Conservation (phyloP, 2,329 filamentous ascomycete species). For the Zasmidium cellare region DNA sequence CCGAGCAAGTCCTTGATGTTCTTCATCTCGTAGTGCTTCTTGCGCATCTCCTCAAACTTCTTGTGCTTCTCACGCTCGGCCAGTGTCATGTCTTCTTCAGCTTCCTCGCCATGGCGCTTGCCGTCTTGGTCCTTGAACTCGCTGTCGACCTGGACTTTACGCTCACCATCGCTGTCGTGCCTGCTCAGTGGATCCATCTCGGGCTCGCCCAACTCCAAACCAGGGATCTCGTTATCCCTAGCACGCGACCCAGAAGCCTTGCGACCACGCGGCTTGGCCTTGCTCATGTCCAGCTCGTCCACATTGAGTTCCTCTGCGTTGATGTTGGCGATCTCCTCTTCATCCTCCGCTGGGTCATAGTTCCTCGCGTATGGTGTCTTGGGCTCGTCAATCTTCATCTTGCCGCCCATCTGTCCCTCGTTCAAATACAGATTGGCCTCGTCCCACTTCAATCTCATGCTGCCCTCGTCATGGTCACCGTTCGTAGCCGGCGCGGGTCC, state of each 20-base stretch:
- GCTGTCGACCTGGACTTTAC: conserved; percentile 77
- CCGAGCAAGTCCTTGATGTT: conserved; percentile 86
- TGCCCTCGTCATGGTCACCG: conserved; percentile 55
- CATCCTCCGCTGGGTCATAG: conserved; percentile 87
- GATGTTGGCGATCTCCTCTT: conserved; percentile 67
- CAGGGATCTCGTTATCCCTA: conserved; percentile 80
- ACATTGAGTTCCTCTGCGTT: conserved; percentile 71
- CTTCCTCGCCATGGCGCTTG: conserved; percentile 60
- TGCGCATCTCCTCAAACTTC: conserved; percentile 86
- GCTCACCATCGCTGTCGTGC: conserved; percentile 54
- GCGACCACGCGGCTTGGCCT: conserved; percentile 40
- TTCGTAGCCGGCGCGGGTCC: conserved; percentile 6
- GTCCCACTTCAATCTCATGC: conserved; percentile 91
- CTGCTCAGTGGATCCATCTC: conserved; percentile 55
- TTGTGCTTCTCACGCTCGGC: conserved; percentile 90
- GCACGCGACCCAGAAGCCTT: conserved; percentile 28
- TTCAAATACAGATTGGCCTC: conserved; percentile 97
- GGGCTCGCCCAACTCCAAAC: conserved; percentile 86
- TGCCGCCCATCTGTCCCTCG: conserved; percentile 90
- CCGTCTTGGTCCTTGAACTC: conserved; percentile 42
- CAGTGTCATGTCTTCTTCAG: conserved; percentile 51
- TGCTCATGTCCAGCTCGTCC: conserved; percentile 63
- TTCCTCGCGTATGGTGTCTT: conserved; percentile 95
- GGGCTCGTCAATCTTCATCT: conserved; percentile 99
- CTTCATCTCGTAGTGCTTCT: conserved; percentile 99